A percentile compares a stretch with the other conserved stretches of the same genome.
Conservation (phyloP, 2,329 filamentous ascomycete genomes). For the Sporothrix dimorphospora region DNA sequence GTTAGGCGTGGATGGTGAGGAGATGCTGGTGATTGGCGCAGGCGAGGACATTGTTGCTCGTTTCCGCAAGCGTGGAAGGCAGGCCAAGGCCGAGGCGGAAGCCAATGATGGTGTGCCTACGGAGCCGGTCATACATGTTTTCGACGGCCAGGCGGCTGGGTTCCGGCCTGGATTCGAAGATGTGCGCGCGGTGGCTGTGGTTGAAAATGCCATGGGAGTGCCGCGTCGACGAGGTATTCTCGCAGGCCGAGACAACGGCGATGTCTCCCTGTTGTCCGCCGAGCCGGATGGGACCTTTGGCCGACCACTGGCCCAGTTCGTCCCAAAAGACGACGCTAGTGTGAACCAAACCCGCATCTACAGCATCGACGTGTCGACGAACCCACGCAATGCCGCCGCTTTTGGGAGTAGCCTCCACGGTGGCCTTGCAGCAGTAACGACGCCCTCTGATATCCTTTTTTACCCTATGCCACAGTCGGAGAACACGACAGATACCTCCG, state of each 20-base stretch:
- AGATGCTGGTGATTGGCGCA: constrained; percentile 55
- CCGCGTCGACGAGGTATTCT: constrained; percentile 43
- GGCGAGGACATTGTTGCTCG: constrained; percentile 56
- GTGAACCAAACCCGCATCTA: constrained; percentile 54
- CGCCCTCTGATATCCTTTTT: constrained; percentile 39
- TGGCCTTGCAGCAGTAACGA: constrained; percentile 42
- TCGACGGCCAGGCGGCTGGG: constrained; percentile 46
- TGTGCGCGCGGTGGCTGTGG: constrained; percentile 51
- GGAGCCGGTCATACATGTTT: constrained; percentile 42
- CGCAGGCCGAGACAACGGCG: constrained; percentile 55
- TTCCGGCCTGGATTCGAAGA: constrained; percentile 53
- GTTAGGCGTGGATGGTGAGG: constrained; percentile 40
- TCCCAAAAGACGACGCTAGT: constrained; percentile 60
- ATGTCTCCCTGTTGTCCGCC: constrained; percentile 50
- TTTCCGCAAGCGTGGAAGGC: constrained; percentile 39
- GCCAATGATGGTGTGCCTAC: not conserved
- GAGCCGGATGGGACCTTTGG: constrained; percentile 37
- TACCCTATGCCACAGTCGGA: constrained; percentile 39
- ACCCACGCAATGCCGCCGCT: not conserved
- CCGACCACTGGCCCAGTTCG: constrained; percentile 36
- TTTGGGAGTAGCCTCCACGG: constrained; percentile 20
- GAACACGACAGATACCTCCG: constrained; percentile 9
- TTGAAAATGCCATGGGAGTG: constrained; percentile 41
- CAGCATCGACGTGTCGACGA: constrained; percentile 39
- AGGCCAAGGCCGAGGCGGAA: constrained; percentile 26